Percentiles rank a stretch among this genome's conserved stretches.
These are phyloP conservation scores for Beauveria asiatica DNA, from an alignment of 2,329 filamentous ascomycete genomes.

Conservation along the genomic window DNA sequence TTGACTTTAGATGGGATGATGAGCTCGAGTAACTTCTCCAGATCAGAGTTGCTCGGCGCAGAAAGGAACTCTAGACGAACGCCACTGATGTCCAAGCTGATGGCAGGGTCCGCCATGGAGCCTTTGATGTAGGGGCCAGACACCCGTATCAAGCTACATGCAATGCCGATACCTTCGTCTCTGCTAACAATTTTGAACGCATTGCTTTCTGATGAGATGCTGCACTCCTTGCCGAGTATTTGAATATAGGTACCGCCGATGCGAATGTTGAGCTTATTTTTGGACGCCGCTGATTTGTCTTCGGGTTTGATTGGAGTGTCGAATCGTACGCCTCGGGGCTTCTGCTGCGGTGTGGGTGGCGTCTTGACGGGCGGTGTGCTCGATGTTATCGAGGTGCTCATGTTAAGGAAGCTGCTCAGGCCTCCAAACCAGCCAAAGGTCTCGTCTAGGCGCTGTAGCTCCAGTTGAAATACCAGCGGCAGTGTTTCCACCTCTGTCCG, in stretches of 20 bases:
- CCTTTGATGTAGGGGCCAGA: slow-evolving; percentile 58
- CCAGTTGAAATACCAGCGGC: slow-evolving; percentile 66
- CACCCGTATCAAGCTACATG: slow-evolving; percentile 67
- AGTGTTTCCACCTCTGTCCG: slow-evolving; percentile 64
- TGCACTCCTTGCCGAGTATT: slow-evolving; percentile 70
- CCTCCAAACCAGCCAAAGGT: slow-evolving; percentile 85
- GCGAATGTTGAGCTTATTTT: slow-evolving; percentile 65
- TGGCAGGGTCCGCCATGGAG: slow-evolving; percentile 47
- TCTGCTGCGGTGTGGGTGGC: slow-evolving; percentile 28
- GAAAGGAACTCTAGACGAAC: slow-evolving; percentile 65
- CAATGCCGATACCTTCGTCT: slow-evolving; percentile 61
- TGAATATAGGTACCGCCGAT: slow-evolving; percentile 69
- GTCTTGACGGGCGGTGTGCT: slow-evolving; percentile 45
- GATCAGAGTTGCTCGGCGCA: slow-evolving; percentile 66
- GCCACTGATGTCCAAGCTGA: slow-evolving; percentile 54
- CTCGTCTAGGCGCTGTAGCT: slow-evolving; percentile 76
- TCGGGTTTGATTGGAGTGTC: slow-evolving; percentile 43
- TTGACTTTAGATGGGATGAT: slow-evolving; percentile 89
- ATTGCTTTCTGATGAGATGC: slow-evolving; percentile 64
- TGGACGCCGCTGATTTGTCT: slow-evolving; percentile 36
- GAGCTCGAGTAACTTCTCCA: slow-evolving; percentile 73
- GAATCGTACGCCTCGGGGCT: slow-evolving; percentile 49
- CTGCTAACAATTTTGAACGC: slow-evolving; percentile 75
- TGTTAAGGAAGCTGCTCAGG: slow-evolving; percentile 80
- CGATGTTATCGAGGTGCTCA: slow-evolving; percentile 76